phyloP scores from a whole-genome alignment of 257 asterid species.

The Ilex aquifolium region DNA sequence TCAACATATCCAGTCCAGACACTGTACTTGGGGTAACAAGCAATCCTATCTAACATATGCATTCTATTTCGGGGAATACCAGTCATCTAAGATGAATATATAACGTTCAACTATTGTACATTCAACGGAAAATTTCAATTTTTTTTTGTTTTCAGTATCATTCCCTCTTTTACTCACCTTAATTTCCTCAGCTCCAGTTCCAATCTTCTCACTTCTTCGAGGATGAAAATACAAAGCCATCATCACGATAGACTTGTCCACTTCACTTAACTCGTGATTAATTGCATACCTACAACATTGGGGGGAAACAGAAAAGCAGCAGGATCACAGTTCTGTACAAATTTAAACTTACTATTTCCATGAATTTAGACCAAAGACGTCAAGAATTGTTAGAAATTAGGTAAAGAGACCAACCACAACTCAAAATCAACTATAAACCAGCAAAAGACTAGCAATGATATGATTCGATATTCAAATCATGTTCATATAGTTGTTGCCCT shows the following conservation, averaged over 20 bases:
- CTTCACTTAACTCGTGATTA: conserved; percentile 37
- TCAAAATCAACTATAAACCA: neutral
- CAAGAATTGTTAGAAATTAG: neutral
- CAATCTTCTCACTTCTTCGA: conserved; percentile 51
- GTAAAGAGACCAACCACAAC: neutral
- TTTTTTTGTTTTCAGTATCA: neutral
- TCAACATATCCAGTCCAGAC: no score
- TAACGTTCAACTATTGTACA: no score
- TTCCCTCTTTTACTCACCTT: conserved; percentile 45
- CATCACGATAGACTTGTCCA: conserved; percentile 53
- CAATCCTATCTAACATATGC: no score
- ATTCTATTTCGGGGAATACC: no score
- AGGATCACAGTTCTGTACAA: neutral
- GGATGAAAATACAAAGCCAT: conserved; percentile 77
- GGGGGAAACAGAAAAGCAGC: neutral
- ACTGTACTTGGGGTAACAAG: no score
- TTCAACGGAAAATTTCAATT: no score
- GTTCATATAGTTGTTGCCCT: no score
- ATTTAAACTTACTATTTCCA: neutral
- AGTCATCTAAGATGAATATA: no score
- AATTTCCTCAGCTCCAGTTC: conserved; percentile 55
- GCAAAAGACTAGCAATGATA: neutral
- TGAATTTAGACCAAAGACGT: neutral
- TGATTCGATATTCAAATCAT: no score
- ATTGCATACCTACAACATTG: conserved; percentile 47